These are phyloP conservation scores for Albatrellus sp. DNA, from an alignment of 1,284 basidiomycete genomes.

Conservation along the genomic window DNA sequence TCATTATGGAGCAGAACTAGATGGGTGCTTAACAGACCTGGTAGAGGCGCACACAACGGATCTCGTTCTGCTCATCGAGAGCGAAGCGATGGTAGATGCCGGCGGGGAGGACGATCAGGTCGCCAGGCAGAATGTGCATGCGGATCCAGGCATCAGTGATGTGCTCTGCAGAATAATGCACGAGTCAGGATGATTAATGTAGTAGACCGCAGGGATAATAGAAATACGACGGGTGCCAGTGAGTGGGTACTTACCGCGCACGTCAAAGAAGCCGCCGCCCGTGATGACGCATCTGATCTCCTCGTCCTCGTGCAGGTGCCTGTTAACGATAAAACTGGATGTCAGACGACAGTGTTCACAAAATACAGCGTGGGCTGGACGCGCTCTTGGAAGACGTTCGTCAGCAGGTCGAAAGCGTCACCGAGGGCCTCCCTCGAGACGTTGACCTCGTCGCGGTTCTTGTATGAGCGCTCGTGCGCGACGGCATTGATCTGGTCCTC, in stretches of 20 bases:
- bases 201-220: constrained; percentile 4
- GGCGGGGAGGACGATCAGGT: constrained; percentile 62
- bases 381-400: constrained; percentile 72
- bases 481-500: constrained; percentile 42
- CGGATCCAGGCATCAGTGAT: constrained; percentile 64
- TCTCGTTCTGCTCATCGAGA: constrained; percentile 54
- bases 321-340: constrained; percentile 16
- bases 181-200: neutral
- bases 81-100: constrained; percentile 85
- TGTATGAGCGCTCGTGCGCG: constrained; percentile 59
- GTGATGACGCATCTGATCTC: constrained; percentile 79
- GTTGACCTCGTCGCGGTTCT: constrained; percentile 67
- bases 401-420: constrained; percentile 65
- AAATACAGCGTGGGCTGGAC: constrained; percentile 14
- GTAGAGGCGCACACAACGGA: constrained; percentile 71
- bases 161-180: constrained; percentile 23
- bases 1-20: neutral
- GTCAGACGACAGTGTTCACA: neutral
- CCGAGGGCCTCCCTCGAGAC: constrained; percentile 67
- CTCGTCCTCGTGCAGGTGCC: constrained; percentile 86
- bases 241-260: constrained; percentile 42
- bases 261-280: constrained; percentile 79
- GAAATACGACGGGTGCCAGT: neutral
- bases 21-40: constrained; percentile 30
- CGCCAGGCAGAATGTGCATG: constrained; percentile 53